Base-by-base conservation (phyloP, 768 basidiomycete species). In the Tulasnella sp. region DNA sequence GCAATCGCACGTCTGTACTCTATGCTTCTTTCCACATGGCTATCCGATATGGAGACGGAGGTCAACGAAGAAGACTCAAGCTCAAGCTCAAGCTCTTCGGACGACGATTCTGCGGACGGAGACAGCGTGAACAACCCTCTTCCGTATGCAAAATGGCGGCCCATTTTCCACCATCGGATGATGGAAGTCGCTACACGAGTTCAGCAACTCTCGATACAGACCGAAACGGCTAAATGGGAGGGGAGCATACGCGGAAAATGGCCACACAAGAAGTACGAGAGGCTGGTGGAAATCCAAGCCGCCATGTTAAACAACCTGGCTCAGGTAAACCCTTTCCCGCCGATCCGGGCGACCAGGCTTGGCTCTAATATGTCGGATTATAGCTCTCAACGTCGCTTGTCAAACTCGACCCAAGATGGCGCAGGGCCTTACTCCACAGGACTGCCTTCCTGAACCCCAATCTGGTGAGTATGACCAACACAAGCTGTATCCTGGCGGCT, bases 401-500 rank as follows among this genome's bases (percentile, higher is more conserved):
- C 0, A 82, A 87, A 22, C 80, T 89, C 37, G 84, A 86, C 37
- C 82, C 82, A 0, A 78, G 81, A 19, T 86, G 86, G 85, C 82
- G 86, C 29, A 81, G 81, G 36, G 76, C 78, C 7, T 83, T 88
- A 70, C 81, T 87, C 0, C 84, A 84, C 38, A 81, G 83, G 70
- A 88, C 87, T 1, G 84, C 85, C 40, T 85, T 87, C 74, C 82
- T 89, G 52, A 87, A 89, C 79, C 88, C 89, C 0, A 85, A 86
- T 79, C 87, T 89, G 78, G 88, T 87, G 76, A 78, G 85, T 84
- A 38, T 3, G 49, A 4, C n/a, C 4, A 6, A 8, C 34, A 36
- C 11, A 15, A 39, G 0, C 42, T 12, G 15, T 12, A 34, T 49
- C 17, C 42, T 15, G 17, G 39, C 11, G 25, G 42, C 34, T 7